These are phyloP conservation scores for Letharia lupina DNA, from an alignment of 495 filamentous ascomycete genomes.

Conservation along the genomic window DNA sequence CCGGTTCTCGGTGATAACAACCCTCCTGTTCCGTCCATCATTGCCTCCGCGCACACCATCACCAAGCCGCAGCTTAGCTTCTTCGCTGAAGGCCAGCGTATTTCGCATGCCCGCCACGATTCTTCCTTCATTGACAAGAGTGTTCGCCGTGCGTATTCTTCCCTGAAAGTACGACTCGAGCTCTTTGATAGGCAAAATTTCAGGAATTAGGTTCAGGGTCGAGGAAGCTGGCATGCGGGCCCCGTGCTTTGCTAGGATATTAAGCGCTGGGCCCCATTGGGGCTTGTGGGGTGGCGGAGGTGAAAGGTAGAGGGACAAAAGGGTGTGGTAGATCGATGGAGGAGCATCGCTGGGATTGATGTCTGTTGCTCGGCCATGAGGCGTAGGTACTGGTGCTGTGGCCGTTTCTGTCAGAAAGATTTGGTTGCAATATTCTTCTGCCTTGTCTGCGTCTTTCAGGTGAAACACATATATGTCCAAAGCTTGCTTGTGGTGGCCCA, in stretches of 20 bases:
- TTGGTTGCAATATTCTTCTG: slow-evolving; percentile 92
- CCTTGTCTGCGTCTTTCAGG: slow-evolving; percentile 74
- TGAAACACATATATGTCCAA: slow-evolving; percentile 96
- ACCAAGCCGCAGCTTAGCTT: slow-evolving; percentile 59
- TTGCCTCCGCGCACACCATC: slow-evolving; percentile 45
- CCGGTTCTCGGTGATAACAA: slow-evolving; percentile 75
- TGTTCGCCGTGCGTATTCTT: slow-evolving; percentile 80
- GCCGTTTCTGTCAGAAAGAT: slow-evolving; percentile 55
- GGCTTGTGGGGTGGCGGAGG: slow-evolving; percentile 67
- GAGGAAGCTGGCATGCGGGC: slow-evolving; percentile 80
- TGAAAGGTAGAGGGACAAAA: slow-evolving; percentile 81
- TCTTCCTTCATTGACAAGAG: slow-evolving; percentile 64
- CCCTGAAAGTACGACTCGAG: slow-evolving; percentile 89
- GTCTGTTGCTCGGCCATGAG: slow-evolving; percentile 32
- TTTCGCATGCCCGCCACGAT: slow-evolving; percentile 67
- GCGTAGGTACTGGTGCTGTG: slow-evolving; percentile 30
- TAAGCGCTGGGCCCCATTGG: slow-evolving; percentile 70
- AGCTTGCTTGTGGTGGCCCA: slow-evolving; percentile 91
- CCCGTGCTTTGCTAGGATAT: slow-evolving; percentile 83
- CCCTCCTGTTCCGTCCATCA: slow-evolving; percentile 57
- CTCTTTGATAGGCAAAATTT: slow-evolving; percentile 62
- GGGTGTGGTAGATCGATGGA: slow-evolving; percentile 78
- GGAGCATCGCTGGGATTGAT: slow-evolving; percentile 48
- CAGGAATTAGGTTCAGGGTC: slow-evolving; percentile 78
- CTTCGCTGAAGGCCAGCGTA: slow-evolving; percentile 61